Evolutionary conservation across 1,139 yeast species (phyloP), one percentile per base, ranked within the genome.

Genomic region (Geotrichum histeridarum): DNA sequence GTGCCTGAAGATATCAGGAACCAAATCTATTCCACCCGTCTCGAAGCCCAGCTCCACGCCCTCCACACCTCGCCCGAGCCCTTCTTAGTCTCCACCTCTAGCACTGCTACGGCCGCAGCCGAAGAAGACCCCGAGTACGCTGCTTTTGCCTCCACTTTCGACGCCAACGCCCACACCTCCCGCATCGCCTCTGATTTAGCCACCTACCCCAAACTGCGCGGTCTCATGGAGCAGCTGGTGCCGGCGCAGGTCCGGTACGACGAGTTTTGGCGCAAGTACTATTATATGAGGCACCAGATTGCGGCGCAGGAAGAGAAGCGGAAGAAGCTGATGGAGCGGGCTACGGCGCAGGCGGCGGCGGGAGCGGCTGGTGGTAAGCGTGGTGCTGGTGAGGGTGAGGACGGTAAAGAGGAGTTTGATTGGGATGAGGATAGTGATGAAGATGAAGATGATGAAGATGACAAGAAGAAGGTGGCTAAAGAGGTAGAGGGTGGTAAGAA

Each of bases 201-300:
- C 38, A 67, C 73, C 55, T 79, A 82, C 60, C 77, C 81, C 15
- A 78, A 83, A 15, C 76, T 90, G 59, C 73, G 77, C 35, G 72
- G 73, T 42, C 70, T 86, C 48, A 82, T 82, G 82, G 81, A 82
- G 54, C 73, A 74, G 17, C 67, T 90, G 11, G 95, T 88, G 1
- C 95, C 95, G 0, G 48, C 50, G 7, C 69, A 77, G 59, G 72
- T 88, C 14, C 64, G 81, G 0, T 85, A 82, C 61, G 73, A 77
- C 33, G 73, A 74, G 46, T 91, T 91, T 67, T 91, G 98, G 98
- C 72, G 74, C 47, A 77, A 84, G 48, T 91, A 88, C 70, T 86
- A 81, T 67, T 74, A 72, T 57, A 76, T 79, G 66, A 80, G 80
- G 54, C 70, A 72, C 15, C 76, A 77, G 59, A 79, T 89, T 48